Evolutionary conservation across 192 early-diverging fungal genomes (phyloP).

Genomic region (Coemansia sp.): DNA sequence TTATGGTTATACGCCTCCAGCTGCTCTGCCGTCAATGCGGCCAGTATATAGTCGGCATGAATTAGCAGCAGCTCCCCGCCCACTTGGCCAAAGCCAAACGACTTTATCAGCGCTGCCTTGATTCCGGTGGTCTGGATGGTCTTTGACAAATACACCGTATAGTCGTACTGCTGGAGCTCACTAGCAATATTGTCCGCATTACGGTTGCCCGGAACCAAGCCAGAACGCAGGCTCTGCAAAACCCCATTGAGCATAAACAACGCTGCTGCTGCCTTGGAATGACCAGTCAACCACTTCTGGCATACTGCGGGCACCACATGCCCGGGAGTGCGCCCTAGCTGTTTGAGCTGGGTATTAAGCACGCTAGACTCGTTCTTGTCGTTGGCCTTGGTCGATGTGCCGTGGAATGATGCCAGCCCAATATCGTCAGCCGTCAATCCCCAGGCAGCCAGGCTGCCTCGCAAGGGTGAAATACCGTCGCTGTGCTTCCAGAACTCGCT

Average conservation of each 20-base stretch:
- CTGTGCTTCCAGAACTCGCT: conserved; percentile 81
- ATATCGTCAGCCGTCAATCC: conserved; percentile 90
- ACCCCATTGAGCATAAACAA: conserved; percentile 94
- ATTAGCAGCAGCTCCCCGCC: conserved; percentile 65
- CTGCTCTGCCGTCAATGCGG: conserved; percentile 3
- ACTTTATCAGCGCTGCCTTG: conserved; percentile 66
- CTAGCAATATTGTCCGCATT: conserved; percentile 58
- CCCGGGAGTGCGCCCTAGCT: conserved; percentile 83
- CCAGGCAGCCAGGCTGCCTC: conserved; percentile 81
- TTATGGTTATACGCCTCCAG: conserved; percentile 25
- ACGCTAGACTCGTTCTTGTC: conserved; percentile 94
- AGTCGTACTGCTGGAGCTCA: conserved; percentile 70
- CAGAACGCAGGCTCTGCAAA: conserved; percentile 77
- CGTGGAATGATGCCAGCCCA: conserved; percentile 74
- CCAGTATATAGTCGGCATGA: conserved; percentile 69
- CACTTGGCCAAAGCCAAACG: conserved; percentile 72
- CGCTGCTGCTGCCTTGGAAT: conserved; percentile 86
- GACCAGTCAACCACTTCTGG: conserved; percentile 93
- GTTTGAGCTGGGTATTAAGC: conserved; percentile 77
- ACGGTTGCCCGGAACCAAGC: conserved; percentile 89
- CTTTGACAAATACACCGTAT: conserved; percentile 76
- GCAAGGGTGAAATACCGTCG: conserved; percentile 76
- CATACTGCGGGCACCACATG: conserved; percentile 78
- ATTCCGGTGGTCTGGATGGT: conserved; percentile 66
- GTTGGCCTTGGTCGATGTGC: conserved; percentile 90